Base-by-base conservation (phyloP, 805 yeast genomes). In the Ogataea sp. region DNA sequence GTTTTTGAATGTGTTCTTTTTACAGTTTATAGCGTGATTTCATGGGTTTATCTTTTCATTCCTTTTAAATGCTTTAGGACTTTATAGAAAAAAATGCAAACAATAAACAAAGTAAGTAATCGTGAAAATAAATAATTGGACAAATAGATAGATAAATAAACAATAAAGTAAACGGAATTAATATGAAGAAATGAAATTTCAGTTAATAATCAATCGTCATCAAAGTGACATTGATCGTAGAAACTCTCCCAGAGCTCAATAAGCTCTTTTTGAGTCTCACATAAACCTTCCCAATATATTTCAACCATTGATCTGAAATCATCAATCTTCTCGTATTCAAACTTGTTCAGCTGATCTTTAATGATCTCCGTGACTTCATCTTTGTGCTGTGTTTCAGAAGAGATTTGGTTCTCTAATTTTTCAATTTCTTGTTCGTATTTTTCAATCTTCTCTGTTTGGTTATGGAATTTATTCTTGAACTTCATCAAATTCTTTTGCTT, bases 241-340 rank as follows among this genome's bases (percentile, higher is more conserved):
- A 90, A 93, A 0, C 88, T 78, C 57, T 84, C 93, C 86, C 90
- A 84, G n/a, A 81, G 58, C 54, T 84, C 94, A 43, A 84, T 84
- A 25, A 83, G 78, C 57, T 88, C 96, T 62, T 93, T 93, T 61
- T 93, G 98, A 25, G 88, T 72, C 61, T 93, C 98, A 39, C 89
- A 83, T 20, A 93, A 75, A 38, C 93, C 78, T 59, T 93, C 97
- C 55, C 94, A 73, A 52, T 80, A 89, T 11, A 90, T 81, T 60
- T 93, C 98, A 38, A 90, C 84, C 45, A 88, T 75, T 52, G 84
- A 84, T 55, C 96, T 75, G 61, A 90, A 87, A 51, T 89, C 97
- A 29, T 74, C 78, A 27, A 86, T 72, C 50, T 80, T 83, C 41
- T 83, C 90, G 33, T 67, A 64, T 54, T 87, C 95, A 55, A 89